phyloP scores from a whole-genome alignment of 345 rosid genomes.

The Theobroma cacao region DNA sequence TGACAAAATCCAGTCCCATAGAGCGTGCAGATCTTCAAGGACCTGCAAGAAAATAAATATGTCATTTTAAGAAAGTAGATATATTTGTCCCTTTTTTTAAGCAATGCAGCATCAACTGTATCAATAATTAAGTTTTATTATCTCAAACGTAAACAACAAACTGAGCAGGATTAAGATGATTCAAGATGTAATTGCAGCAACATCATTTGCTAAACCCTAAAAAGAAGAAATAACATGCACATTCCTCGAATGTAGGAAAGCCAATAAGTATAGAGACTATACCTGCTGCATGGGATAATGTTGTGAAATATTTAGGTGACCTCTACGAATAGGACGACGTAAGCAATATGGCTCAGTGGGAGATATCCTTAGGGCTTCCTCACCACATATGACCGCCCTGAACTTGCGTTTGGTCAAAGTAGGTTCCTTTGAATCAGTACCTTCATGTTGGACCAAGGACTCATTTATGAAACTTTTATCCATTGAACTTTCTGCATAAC shows the following conservation, averaged over 20 bases:
- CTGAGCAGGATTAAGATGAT: not conserved
- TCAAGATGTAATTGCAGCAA: not conserved
- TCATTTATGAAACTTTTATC: slow-evolving; percentile 33
- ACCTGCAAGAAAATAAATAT: slow-evolving; percentile 49
- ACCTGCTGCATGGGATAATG: slow-evolving; percentile 89
- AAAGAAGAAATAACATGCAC: not conserved
- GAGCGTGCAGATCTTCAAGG: slow-evolving; percentile 69
- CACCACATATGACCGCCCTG: slow-evolving; percentile 65
- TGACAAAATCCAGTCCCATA: slow-evolving; percentile 85
- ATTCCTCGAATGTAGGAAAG: not conserved
- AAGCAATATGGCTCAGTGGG: slow-evolving; percentile 76
- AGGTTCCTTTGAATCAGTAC: slow-evolving; percentile 30
- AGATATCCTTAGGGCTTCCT: slow-evolving; percentile 78
- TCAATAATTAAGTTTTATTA: not conserved
- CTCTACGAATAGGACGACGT: slow-evolving; percentile 82
- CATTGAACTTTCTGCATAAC: slow-evolving; percentile 47
- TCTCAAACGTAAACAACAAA: slow-evolving; percentile 6
- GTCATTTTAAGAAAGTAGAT: not conserved
- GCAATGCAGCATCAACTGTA: not conserved
- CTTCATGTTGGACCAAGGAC: slow-evolving; percentile 32
- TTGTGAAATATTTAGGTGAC: slow-evolving; percentile 84
- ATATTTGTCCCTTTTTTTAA: not conserved
- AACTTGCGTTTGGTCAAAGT: slow-evolving; percentile 42
- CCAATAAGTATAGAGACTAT: not conserved
- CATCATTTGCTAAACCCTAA: not conserved